Evolutionary conservation across 2,329 filamentous ascomycete species (phyloP).

Genomic region (Zymoseptoria pseudotritici): DNA sequence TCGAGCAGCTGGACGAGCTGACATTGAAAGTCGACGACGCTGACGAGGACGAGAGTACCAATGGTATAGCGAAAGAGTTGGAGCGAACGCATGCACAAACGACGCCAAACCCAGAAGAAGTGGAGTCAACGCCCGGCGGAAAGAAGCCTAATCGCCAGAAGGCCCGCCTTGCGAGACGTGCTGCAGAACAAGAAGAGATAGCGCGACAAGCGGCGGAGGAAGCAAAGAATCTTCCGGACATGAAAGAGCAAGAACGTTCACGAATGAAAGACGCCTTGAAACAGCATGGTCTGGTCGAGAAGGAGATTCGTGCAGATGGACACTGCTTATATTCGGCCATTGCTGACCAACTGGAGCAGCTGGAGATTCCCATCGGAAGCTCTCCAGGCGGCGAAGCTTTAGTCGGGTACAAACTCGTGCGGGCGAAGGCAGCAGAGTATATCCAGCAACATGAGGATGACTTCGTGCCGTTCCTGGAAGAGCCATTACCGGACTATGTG

Average conservation of each 20-base stretch:
- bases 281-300: slow-evolving; percentile 58
- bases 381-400: slow-evolving; percentile 9
- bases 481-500: slow-evolving; percentile 65
- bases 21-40: slow-evolving; percentile 16
- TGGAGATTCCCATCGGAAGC: slow-evolving; percentile 37
- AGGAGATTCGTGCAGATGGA: slow-evolving; percentile 79
- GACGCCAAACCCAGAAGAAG: slow-evolving; percentile 6
- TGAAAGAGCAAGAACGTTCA: slow-evolving; percentile 60
- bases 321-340: slow-evolving; percentile 93
- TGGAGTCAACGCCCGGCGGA: slow-evolving; percentile 17
- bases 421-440: slow-evolving; percentile 66
- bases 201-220: slow-evolving; percentile 64
- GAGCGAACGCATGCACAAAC: background rate
- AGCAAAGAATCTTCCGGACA: slow-evolving; percentile 65
- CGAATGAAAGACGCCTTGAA: slow-evolving; percentile 63
- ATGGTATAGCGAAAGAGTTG: background rate
- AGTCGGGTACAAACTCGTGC: slow-evolving; percentile 55
- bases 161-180: slow-evolving; percentile 79
- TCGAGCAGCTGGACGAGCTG: slow-evolving; percentile 16
- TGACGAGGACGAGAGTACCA: background rate
- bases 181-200: slow-evolving; percentile 71
- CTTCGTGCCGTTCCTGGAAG: slow-evolving; percentile 81
- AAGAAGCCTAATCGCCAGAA: slow-evolving; percentile 89
- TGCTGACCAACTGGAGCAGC: slow-evolving; percentile 66
- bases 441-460: slow-evolving; percentile 68